Evolutionary conservation across 495 filamentous ascomycete species (phyloP), one percentile per base, ranked within the genome.

Genomic region (Aspergillus indologenus): DNA sequence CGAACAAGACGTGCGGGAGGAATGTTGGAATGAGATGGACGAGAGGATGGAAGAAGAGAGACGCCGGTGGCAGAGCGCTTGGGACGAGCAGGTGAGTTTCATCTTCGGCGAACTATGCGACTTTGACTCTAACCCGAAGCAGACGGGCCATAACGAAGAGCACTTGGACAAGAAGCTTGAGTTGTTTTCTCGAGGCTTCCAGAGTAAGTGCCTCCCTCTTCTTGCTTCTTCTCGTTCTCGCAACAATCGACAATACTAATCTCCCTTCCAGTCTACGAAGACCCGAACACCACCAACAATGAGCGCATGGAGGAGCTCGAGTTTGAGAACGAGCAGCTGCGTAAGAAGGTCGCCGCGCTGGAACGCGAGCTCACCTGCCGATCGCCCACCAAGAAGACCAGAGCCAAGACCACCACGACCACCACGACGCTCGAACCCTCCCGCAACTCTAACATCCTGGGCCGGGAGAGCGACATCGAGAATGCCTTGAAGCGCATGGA

Each of bases 161-260:
- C 91, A 94, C 72, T 79, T 95, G 57, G 92, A 97, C 69, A 81
- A 83, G 62, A 98, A 98, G 75, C 80, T 97, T 11, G 94, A 97
- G 65, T 83, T 97, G 21, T 76, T 96, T 50, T 85, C 88, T 49
- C 79, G 87, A 42, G 83, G 84, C 17, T 86, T 93, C 43, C 81
- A 82, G 61, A 80, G 79, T 80, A 68, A 67, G 72, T 63, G 54
- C 56, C 26, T 5, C 7, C 11, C 45, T n/a, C 11, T 19, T 18
- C 19, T 48, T 31, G 6, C 14, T 26, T 18, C 21, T 15, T 34
- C 51, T 3, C 12, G 26, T n/a, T n/a, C n/a, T n/a, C n/a, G n/a
- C n/a, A n/a, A n/a, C 17, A 17, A 58, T 6, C 48, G 49, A 48
- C 11, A 5, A 14, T 12, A 21, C 11, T 73, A 20, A 67, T 46